Evolutionary conservation across 108 stramenopile genomes (phyloP).

Genomic region (Pelagomonas calceolata): DNA sequence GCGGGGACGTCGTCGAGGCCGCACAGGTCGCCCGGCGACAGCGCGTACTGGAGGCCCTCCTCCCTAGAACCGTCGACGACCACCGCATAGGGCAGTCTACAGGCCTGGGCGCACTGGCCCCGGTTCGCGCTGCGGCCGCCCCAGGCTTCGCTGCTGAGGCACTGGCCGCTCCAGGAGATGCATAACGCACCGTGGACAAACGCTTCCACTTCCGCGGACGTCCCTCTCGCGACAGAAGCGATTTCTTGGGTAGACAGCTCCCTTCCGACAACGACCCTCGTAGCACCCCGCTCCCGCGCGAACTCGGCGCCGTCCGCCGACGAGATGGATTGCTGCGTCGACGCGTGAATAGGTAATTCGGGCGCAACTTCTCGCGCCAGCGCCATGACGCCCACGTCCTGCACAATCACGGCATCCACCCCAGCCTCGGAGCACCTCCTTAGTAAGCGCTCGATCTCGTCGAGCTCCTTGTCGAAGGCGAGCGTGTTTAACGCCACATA

Average conservation of each 20-base stretch:
- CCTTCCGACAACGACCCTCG: conserved; percentile 13
- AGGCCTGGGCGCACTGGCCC: conserved; percentile 68
- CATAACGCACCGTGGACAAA: conserved; percentile 69
- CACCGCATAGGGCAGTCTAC: conserved; percentile 58
- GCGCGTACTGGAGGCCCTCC: conserved; percentile 40
- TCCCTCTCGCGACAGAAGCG: not conserved
- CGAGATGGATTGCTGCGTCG: conserved; percentile 52
- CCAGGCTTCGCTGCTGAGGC: conserved; percentile 56
- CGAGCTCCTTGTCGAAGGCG: conserved; percentile 53
- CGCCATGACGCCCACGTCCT: conserved; percentile 49
- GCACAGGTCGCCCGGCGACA: conserved; percentile 64
- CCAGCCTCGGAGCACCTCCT: conserved; percentile 33
- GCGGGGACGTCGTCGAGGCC: conserved; percentile 54
- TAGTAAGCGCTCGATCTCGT: conserved; percentile 43
- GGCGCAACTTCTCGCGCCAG: conserved; percentile 43
- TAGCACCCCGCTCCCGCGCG: not conserved
- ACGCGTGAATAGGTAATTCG: conserved; percentile 49
- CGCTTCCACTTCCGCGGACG: conserved; percentile 39
- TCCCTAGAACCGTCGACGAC: conserved; percentile 50
- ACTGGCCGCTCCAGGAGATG: conserved; percentile 58
- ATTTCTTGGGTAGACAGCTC: not conserved
- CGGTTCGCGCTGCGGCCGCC: conserved; percentile 60
- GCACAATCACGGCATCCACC: conserved; percentile 64
- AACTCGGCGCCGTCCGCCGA: not conserved
- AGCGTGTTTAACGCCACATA: conserved; percentile 58